These are phyloP conservation scores for Colletotrichum sp. DNA, from an alignment of 2,329 filamentous ascomycete species.

Conservation along the genomic window DNA sequence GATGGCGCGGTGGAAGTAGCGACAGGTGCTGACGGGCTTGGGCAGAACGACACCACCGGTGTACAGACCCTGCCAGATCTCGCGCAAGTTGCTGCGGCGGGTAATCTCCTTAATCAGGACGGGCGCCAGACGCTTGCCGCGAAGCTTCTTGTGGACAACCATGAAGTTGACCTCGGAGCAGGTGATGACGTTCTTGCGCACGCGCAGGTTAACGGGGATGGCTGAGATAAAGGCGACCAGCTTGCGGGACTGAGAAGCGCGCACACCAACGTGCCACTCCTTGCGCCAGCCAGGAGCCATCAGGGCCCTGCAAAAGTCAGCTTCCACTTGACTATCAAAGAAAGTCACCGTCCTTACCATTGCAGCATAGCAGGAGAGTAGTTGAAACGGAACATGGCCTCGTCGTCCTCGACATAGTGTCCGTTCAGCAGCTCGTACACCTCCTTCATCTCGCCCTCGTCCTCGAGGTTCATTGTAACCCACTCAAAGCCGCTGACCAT, in stretches of 20 bases:
- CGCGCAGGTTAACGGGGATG: slow-evolving; percentile 82
- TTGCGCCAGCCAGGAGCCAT: slow-evolving; percentile 94
- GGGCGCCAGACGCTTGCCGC: slow-evolving; percentile 88
- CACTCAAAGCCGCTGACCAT: slow-evolving; percentile 90
- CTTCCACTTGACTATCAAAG: not conserved
- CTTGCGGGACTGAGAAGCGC: slow-evolving; percentile 81
- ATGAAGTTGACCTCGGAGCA: slow-evolving; percentile 98
- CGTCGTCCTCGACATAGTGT: slow-evolving; percentile 97
- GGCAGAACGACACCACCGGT: slow-evolving; percentile 92
- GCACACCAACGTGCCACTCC: slow-evolving; percentile 94
- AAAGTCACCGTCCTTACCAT: slow-evolving; percentile 62
- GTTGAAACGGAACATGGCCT: slow-evolving; percentile 97
- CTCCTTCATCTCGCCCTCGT: slow-evolving; percentile 82
- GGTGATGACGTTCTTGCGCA: slow-evolving; percentile 76
- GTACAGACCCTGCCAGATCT: slow-evolving; percentile 94
- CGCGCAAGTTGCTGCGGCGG: slow-evolving; percentile 83
- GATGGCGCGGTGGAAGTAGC: slow-evolving; percentile 92
- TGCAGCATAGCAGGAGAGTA: slow-evolving; percentile 89
- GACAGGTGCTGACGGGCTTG: slow-evolving; percentile 88
- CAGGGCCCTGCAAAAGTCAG: slow-evolving; percentile 69
- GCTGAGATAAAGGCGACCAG: slow-evolving; percentile 96
- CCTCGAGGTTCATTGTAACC: slow-evolving; percentile 85
- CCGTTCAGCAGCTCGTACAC: slow-evolving; percentile 90
- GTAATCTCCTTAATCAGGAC: slow-evolving; percentile 98
- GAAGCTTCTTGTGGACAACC: slow-evolving; percentile 97